A percentile compares a stretch with the other conserved stretches of the same genome.
Evolutionary conservation across 1,284 basidiomycete species (phyloP).

Genomic region (Vanrija sp.): DNA sequence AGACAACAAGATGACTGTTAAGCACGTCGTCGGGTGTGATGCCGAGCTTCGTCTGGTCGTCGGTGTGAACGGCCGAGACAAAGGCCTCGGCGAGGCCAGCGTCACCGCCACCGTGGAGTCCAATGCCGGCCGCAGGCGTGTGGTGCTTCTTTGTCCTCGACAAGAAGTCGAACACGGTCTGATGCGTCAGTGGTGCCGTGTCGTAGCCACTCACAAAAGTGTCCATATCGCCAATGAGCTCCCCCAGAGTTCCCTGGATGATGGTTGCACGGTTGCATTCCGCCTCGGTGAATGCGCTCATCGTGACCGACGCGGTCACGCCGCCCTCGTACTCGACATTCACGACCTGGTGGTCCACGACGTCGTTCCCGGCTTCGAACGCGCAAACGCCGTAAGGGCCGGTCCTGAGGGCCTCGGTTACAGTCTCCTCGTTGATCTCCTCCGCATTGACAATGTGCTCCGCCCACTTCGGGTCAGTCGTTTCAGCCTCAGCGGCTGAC

Average conservation of each 20-base stretch:
- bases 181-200: not conserved
- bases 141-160: conserved; percentile 53
- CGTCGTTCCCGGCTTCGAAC: conserved; percentile 75
- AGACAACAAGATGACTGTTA: conserved; percentile 72
- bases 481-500: too few species aligned
- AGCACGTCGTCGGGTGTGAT: conserved; percentile 64
- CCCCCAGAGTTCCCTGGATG: conserved; percentile 74
- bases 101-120: conserved; percentile 78
- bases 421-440: conserved; percentile 70
- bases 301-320: conserved; percentile 72
- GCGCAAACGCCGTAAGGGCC: conserved; percentile 75
- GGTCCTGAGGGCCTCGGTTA: conserved; percentile 59
- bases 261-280: conserved; percentile 72
- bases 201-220: conserved; percentile 53
- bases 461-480: conserved; percentile 21
- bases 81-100: conserved; percentile 66
- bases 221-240: conserved; percentile 75
- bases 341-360: conserved; percentile 77
- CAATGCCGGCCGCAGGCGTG: conserved; percentile 58
- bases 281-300: conserved; percentile 54
- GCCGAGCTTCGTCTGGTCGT: conserved; percentile 59
- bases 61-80: conserved; percentile 62
- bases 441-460: conserved; percentile 61
- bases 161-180: conserved; percentile 68
- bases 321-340: conserved; percentile 75